Conservation (phyloP, 768 basidiomycete genomes). For the Lactarius deliciosus region DNA sequence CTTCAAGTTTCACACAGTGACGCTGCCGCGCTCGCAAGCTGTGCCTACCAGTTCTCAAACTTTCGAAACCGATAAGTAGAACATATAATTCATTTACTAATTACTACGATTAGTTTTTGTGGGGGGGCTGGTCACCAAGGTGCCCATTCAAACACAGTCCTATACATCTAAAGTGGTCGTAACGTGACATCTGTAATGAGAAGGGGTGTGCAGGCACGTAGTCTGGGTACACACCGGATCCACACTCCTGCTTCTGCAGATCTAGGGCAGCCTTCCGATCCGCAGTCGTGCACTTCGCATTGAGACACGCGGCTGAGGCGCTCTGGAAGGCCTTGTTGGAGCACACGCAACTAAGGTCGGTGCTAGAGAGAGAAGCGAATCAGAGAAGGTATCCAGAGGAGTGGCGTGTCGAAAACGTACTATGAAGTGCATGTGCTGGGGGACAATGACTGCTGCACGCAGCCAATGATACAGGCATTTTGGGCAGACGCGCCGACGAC, state of each 20-base stretch:
- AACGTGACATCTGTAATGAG: no score
- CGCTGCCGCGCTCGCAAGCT: no score
- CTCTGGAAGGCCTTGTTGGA: slow-evolving; percentile 39
- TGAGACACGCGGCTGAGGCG: slow-evolving; percentile 37
- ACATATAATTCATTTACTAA: no score
- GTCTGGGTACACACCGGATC: slow-evolving; percentile 17
- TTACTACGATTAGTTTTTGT: no score
- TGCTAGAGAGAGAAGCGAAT: slow-evolving; percentile 32
- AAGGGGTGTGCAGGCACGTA: neutral
- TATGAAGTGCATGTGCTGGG: neutral
- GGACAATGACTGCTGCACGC: neutral
- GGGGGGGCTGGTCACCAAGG: no score
- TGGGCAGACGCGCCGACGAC: slow-evolving; percentile 7
- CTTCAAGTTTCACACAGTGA: no score
- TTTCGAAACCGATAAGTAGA: no score
- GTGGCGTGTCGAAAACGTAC: neutral
- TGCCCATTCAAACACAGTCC: no score
- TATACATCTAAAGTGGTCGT: no score
- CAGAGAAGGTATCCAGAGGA: neutral
- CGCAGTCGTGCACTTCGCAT: slow-evolving; percentile 35
- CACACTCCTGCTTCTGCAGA: slow-evolving; percentile 39
- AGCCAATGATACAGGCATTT: neutral
- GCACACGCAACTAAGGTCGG: slow-evolving; percentile 43
- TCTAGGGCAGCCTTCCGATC: slow-evolving; percentile 36
- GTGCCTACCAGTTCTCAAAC: no score